These are phyloP conservation scores for Vitis hybrid DNA, from an alignment of 177 flowering plant genomes.

Conservation along the genomic window DNA sequence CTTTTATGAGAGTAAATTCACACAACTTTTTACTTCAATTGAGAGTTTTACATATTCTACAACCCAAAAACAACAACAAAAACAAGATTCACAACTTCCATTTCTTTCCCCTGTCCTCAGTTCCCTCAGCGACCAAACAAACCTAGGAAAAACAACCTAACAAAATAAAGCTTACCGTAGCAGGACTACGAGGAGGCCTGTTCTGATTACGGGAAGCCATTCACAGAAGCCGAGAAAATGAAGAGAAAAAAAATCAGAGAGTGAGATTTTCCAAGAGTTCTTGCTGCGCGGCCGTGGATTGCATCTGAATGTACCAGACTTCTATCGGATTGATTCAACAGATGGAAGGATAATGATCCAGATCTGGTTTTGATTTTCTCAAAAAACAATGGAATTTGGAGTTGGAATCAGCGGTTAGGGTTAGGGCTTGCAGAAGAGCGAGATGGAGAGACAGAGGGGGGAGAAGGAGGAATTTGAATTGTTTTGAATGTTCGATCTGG, in stretches of 20 bases:
- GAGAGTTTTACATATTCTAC: not conserved
- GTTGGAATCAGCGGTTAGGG: not conserved
- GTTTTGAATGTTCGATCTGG: slow-evolving; percentile 24
- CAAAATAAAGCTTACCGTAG: slow-evolving; percentile 15
- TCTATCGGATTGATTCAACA: not conserved
- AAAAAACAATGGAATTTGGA: not conserved
- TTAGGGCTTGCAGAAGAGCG: slow-evolving; percentile 13
- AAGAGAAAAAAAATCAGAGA: not conserved
- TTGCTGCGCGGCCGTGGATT: not conserved
- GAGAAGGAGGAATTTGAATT: slow-evolving; percentile 1
- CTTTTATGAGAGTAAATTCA: too few species aligned
- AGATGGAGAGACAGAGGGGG: not conserved
- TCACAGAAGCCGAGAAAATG: not conserved
- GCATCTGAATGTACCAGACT: not conserved
- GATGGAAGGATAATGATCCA: not conserved
- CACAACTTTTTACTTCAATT: too few species aligned
- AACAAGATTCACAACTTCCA: not conserved
- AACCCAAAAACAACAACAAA: not conserved
- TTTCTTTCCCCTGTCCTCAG: not conserved
- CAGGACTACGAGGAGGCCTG: slow-evolving; percentile 39
- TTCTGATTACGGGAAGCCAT: slow-evolving; percentile 45
- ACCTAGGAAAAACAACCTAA: not conserved
- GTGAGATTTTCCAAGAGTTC: not conserved
- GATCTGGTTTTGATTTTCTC: not conserved
- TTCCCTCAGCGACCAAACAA: not conserved